Percentiles rank a stretch among this genome's conserved stretches.
phyloP scores from a whole-genome alignment of 176 grass and related monocot species.

The Alopecurus myosuroides region DNA sequence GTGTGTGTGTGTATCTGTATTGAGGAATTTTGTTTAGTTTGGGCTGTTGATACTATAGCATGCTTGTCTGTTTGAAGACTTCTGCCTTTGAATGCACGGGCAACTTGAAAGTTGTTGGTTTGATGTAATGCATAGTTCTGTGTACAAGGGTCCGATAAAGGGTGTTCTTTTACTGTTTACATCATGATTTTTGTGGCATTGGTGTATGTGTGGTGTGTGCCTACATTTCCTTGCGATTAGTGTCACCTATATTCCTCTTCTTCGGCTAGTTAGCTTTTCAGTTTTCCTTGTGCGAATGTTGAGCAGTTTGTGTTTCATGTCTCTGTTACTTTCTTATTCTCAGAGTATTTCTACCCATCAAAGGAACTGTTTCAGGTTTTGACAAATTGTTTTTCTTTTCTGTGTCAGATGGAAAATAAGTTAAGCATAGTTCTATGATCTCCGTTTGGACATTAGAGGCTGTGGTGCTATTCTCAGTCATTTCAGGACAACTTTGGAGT shows the following conservation, averaged over 20 bases:
- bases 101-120: not conserved
- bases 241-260: not conserved
- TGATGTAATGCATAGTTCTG: not conserved
- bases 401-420: slow-evolving; percentile 9
- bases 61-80: not conserved
- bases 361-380: not conserved
- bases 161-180: not conserved
- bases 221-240: not conserved
- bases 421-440: not conserved
- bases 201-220: not conserved
- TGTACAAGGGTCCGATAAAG: not conserved
- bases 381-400: slow-evolving; percentile 8
- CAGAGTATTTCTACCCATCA: not conserved
- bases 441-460: not conserved
- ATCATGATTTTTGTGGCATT: not conserved
- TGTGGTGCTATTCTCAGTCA: not conserved
- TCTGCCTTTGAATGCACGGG: not conserved
- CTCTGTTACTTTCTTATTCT: not conserved
- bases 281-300: not conserved
- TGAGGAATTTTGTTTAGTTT: not conserved
- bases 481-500: not conserved
- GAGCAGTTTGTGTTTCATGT: not conserved
- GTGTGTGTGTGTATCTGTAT: not conserved
- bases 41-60: not conserved
- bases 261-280: not conserved